Evolutionary conservation across 2,329 filamentous ascomycete species (phyloP).

Genomic region (Aspergillus sp.): DNA sequence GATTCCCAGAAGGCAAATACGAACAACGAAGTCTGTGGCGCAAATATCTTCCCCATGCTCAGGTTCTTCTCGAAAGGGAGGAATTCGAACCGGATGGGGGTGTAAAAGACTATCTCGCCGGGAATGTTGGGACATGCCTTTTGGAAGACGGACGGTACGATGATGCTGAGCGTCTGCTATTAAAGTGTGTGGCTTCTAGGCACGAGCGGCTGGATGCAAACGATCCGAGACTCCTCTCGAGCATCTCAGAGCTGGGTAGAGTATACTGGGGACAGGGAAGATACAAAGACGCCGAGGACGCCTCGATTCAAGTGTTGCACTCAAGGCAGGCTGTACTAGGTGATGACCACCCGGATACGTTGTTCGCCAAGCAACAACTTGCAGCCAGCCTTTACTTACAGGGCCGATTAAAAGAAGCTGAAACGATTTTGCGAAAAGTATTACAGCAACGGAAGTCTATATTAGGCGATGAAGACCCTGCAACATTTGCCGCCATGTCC

Average conservation of each 20-base stretch:
- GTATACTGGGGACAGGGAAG: not conserved
- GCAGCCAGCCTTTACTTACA: not conserved
- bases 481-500: no score
- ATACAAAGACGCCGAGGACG: not conserved
- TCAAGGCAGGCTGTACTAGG: not conserved
- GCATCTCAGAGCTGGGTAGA: rapidly evolving
- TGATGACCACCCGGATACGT: not conserved
- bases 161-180: slow-evolving; percentile 10
- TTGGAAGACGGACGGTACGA: slow-evolving; percentile 17
- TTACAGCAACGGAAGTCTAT: no score
- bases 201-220: no score
- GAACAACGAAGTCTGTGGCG: slow-evolving; percentile 17
- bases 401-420: not conserved
- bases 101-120: not conserved
- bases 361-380: not conserved
- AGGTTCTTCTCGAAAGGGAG: not conserved
- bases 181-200: no score
- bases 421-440: rapidly evolving
- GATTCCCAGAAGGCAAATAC: slow-evolving; percentile 14
- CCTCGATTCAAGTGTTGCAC: not conserved
- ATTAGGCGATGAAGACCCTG: no score
- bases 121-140: slow-evolving; percentile 10
- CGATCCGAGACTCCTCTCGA: no score
- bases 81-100: not conserved
- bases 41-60: not conserved